phyloP scores from a whole-genome alignment of 2,329 filamentous ascomycete species.

The Aspergillus tamarii region DNA sequence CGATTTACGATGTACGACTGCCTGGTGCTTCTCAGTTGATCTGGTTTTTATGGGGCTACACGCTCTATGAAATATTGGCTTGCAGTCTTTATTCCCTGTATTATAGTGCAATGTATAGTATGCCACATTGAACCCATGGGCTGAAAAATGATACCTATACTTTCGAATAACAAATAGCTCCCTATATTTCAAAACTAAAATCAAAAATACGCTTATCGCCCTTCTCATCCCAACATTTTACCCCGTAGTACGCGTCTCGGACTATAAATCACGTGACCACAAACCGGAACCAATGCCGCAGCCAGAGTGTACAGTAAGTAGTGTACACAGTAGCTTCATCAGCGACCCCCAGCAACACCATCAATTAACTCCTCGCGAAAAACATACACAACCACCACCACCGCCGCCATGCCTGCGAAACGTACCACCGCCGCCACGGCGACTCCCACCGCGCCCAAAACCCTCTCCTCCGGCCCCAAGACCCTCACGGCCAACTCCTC shows the following conservation, averaged over 20 bases:
- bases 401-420: constrained; percentile 27
- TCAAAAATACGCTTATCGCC: neutral
- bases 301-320: neutral
- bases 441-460: constrained; percentile 23
- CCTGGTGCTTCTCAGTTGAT: neutral
- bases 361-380: neutral
- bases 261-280: constrained; percentile 8
- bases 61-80: neutral
- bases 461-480: constrained; percentile 38
- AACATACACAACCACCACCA: neutral
- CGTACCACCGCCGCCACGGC: constrained; percentile 24
- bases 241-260: neutral
- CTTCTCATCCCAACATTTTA: neutral
- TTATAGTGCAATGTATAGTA: constrained; percentile 4
- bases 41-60: neutral
- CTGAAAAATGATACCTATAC: neutral
- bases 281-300: neutral
- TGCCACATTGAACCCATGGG: neutral
- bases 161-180: neutral
- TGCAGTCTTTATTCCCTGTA: neutral
- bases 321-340: constrained; percentile 22
- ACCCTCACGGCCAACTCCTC: constrained; percentile 45
- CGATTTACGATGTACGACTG: constrained; percentile 11
- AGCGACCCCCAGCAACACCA: neutral
- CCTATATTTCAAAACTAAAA: neutral